Percentiles rank a stretch among this genome's conserved stretches.
Evolutionary conservation across 495 filamentous ascomycete species (phyloP).

Genomic region (Tuber melanosporum): DNA sequence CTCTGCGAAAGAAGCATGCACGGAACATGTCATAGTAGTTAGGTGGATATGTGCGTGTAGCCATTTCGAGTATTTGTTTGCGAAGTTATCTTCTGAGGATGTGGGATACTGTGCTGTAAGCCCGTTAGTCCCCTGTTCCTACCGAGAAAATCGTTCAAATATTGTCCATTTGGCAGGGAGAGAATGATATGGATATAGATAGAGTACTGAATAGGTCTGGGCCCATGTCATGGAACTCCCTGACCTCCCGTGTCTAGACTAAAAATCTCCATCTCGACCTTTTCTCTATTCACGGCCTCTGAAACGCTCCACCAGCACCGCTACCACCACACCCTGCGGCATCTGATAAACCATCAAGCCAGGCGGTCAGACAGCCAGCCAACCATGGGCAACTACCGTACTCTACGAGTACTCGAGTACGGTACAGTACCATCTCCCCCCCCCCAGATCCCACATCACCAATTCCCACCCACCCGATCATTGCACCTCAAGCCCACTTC

Average conservation of each 20-base stretch:
- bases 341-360: neutral
- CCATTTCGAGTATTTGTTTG: neutral
- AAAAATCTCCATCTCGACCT: neutral
- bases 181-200: neutral
- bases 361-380: neutral
- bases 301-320: neutral
- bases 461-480: neutral
- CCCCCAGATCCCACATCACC: neutral
- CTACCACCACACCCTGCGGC: neutral
- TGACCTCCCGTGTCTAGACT: neutral
- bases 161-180: neutral
- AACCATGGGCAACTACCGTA: neutral
- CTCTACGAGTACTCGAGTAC: too few species aligned
- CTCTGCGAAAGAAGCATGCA: constrained; percentile 26
- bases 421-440: neutral
- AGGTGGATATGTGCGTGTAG: neutral
- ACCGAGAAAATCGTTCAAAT: neutral
- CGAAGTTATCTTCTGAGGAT: neutral
- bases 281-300: neutral
- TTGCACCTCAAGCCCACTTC: neutral
- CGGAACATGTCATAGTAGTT: constrained; percentile 28
- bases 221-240: neutral
- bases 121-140: neutral
- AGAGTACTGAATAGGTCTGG: neutral
- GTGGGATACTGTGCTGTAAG: neutral